Evolutionary conservation across 495 filamentous ascomycete genomes (phyloP), one percentile per base, ranked within the genome.

Genomic region (Penicillium bialowiezense): DNA sequence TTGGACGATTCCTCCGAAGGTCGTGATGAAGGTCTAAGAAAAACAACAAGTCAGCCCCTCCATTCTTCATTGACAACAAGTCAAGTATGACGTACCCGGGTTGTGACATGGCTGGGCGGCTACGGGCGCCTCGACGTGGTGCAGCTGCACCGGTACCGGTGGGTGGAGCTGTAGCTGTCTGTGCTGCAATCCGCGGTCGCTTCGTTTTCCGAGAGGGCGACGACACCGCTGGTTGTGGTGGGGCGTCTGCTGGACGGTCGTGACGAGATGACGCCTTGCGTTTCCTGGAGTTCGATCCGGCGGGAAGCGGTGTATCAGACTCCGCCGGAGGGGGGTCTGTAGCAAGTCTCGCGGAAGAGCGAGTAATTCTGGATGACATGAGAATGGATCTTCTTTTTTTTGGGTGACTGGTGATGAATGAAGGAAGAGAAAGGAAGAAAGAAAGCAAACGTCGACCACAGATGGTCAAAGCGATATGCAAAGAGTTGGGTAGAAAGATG

Each of bases 321-420:
- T 59, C 61, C 54, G 59, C 48, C 51, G 65, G 51, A 50, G 76
- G 68, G 52, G 74, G 71, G 46, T 80, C 81, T 73, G 85, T 86
- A 67, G 86, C 86, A 77, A 82, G 78, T 75, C 85, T 85, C 69
- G 87, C 82, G 58, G 87, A 80, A 56, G 87, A 89, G 68, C 87
- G 83, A 72, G 87, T 90, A 49, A 85, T 79, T 83, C 88, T 91
- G 80, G 80, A 67, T 78, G 87, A 87, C 87, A 90, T 90, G 82
- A 88, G 87, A 74, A 73, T 60, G 61, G 55, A 49, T 32, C 56
- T 64, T 61, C 53, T 52, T 42, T 39, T 42, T 47, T 20, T 36
- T 26, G 23, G 23, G 33, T 41, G 52, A 14, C 44, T 44, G 39
- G 51, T 29, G 50, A 35, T 19, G 24, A 23, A 24, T 33, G 20